A percentile compares a stretch with the other conserved stretches of the same genome.
These are phyloP conservation scores for Ganoderma multipileum DNA, from an alignment of 1,284 basidiomycete species.

Conservation along the genomic window DNA sequence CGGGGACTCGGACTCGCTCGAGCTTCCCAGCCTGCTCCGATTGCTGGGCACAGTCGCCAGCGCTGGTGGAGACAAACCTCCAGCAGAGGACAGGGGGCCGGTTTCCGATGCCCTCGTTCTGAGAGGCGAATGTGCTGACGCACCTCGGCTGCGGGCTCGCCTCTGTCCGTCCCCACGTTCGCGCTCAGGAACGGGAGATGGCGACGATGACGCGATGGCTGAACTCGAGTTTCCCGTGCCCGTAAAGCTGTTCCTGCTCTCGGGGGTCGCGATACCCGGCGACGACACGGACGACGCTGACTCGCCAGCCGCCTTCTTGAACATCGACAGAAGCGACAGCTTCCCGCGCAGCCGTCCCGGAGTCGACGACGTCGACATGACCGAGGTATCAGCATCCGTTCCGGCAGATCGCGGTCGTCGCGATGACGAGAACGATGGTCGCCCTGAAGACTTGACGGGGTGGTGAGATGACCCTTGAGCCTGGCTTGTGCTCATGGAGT, in stretches of 20 bases:
- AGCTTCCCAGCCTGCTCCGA: conserved; percentile 36
- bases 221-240: conserved; percentile 30
- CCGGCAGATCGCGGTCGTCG: conserved; percentile 65
- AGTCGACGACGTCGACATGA: conserved; percentile 13
- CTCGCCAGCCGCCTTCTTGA: conserved; percentile 59
- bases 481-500: conserved; percentile 8
- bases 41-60: conserved; percentile 30
- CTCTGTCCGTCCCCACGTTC: conserved; percentile 8
- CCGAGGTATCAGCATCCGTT: conserved; percentile 51
- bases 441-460: conserved; percentile 42
- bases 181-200: conserved; percentile 35
- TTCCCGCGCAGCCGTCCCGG: conserved; percentile 37
- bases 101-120: conserved; percentile 29
- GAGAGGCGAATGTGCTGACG: conserved; percentile 20
- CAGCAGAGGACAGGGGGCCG: conserved; percentile 28
- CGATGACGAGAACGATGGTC: conserved; percentile 38
- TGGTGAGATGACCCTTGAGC: conserved; percentile 43
- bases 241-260: conserved; percentile 32
- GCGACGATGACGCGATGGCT: conserved; percentile 36
- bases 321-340: conserved; percentile 57
- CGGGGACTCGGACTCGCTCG: conserved; percentile 21
- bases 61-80: conserved; percentile 21
- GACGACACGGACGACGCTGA: conserved; percentile 15
- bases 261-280: conserved; percentile 23
- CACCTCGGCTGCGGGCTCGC: conserved; percentile 4